Evolutionary conservation across 371 early-diverging fungal species (phyloP).

Genomic region (Rhizopus microsporus): DNA sequence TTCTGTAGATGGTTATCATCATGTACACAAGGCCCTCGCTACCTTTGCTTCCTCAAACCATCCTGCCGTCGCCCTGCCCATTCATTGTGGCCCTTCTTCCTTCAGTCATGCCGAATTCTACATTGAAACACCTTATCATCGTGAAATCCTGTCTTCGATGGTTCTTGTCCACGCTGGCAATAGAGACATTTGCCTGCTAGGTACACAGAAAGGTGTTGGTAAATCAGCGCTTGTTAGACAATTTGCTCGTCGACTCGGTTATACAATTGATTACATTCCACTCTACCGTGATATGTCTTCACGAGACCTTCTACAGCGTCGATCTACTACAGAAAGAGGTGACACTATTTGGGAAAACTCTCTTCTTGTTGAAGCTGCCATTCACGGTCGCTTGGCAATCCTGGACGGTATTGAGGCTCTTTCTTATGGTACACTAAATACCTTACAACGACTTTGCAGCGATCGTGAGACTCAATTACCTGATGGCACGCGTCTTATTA

Average conservation of each 20-base stretch:
- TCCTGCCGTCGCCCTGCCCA: conserved; percentile 33
- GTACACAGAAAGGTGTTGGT: conserved; percentile 75
- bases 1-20: conserved; percentile 38
- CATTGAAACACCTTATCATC: conserved; percentile 74
- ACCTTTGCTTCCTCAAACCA: conserved; percentile 41
- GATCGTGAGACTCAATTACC: conserved; percentile 79
- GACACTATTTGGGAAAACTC: conserved; percentile 81
- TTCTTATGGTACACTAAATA: conserved; percentile 71
- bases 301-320: conserved; percentile 80
- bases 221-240: conserved; percentile 75
- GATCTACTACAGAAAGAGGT: conserved; percentile 71
- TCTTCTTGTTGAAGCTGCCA: conserved; percentile 73
- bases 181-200: conserved; percentile 72
- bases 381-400: conserved; percentile 72
- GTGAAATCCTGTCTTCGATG: conserved; percentile 64
- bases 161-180: conserved; percentile 67
- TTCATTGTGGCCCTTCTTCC: conserved; percentile 54
- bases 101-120: conserved; percentile 62
- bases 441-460: conserved; percentile 66
- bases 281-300: conserved; percentile 86
- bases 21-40: conserved; percentile 40
- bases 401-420: conserved; percentile 79
- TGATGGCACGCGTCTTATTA: conserved; percentile 68
- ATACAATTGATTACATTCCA: conserved; percentile 71
- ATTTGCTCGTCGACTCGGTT: conserved; percentile 73